phyloP scores from a whole-genome alignment of 2,329 filamentous ascomycete species.

The Epichloe sp. region DNA sequence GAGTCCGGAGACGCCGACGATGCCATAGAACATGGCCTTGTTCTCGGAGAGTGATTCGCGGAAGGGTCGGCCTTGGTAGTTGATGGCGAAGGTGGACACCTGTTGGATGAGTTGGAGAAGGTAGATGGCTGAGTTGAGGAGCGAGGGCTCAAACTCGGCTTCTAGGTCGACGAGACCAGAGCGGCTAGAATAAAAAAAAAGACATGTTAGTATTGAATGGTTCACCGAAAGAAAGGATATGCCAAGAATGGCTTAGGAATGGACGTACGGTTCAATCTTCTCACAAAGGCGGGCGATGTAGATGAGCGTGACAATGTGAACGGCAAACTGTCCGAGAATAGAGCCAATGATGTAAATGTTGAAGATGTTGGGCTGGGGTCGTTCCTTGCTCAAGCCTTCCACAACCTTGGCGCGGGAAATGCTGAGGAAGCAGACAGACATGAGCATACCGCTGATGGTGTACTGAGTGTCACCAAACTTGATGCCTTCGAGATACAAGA shows the following conservation, averaged over 20 bases:
- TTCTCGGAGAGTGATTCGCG: conserved; percentile 92
- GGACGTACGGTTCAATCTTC: conserved; percentile 64
- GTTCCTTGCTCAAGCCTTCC: conserved; percentile 89
- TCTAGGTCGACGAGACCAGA: conserved; percentile 67
- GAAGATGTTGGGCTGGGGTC: conserved; percentile 97
- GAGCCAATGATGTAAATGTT: conserved; percentile 98
- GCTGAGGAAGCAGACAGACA: conserved; percentile 98
- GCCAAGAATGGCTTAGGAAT: neutral
- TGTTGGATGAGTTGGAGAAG: conserved; percentile 96
- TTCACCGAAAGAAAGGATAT: neutral
- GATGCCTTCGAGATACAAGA: conserved; percentile 94
- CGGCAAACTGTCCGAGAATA: conserved; percentile 90
- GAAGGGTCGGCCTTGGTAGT: conserved; percentile 98
- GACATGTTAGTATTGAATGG: conserved; percentile 8
- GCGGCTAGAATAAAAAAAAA: conserved; percentile 22
- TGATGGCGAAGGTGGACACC: conserved; percentile 97
- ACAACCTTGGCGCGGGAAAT: conserved; percentile 97
- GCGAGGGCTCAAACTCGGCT: conserved; percentile 82
- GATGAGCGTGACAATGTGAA: conserved; percentile 87
- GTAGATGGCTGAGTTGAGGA: conserved; percentile 94
- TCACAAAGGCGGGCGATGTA: conserved; percentile 89
- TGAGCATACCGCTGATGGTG: conserved; percentile 97
- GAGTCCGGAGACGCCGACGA: conserved; percentile 76
- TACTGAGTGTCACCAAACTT: conserved; percentile 98
- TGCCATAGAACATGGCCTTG: conserved; percentile 95